A percentile compares a stretch with the other conserved stretches of the same genome.
Conservation (phyloP, 768 basidiomycete species). For the Boletus tomentosulus region DNA sequence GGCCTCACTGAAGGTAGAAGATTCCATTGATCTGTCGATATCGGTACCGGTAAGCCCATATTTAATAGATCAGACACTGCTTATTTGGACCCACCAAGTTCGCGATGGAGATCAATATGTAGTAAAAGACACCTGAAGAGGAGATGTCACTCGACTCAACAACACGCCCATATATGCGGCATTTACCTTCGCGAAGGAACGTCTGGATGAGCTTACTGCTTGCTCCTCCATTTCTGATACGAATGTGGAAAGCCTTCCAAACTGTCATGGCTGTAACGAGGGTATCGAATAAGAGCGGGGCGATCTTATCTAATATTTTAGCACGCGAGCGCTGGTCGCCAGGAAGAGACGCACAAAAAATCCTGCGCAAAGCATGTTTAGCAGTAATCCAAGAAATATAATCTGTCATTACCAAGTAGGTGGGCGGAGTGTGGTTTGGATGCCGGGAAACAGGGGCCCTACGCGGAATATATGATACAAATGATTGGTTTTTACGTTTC, state of each 20-base stretch:
- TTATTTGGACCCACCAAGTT: slow-evolving; percentile 49
- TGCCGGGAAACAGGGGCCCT: slow-evolving; percentile 74
- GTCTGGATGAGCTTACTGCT: slow-evolving; percentile 80
- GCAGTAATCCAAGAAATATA: neutral
- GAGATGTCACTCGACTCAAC: neutral
- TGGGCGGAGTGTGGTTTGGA: slow-evolving; percentile 83
- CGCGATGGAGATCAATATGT: slow-evolving; percentile 80
- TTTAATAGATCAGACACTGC: neutral
- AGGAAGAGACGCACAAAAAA: slow-evolving; percentile 48
- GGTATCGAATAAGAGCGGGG: slow-evolving; percentile 77
- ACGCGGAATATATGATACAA: slow-evolving; percentile 29
- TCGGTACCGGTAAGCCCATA: neutral
- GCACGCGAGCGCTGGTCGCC: neutral
- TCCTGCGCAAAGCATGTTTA: slow-evolving; percentile 31
- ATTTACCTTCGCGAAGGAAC: slow-evolving; percentile 72
- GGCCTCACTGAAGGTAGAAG: slow-evolving; percentile 75
- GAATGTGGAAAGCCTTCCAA: slow-evolving; percentile 73
- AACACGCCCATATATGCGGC: slow-evolving; percentile 1
- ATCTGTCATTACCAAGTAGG: slow-evolving; percentile 55
- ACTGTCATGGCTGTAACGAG: slow-evolving; percentile 78
- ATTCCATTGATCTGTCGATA: slow-evolving; percentile 63
- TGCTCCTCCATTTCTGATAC: slow-evolving; percentile 68
- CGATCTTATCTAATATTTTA: slow-evolving; percentile 48
- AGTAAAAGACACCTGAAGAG: slow-evolving; percentile 67
- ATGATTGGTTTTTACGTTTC: neutral